Evolutionary conservation across 805 yeast genomes (phyloP), one percentile per base, ranked within the genome.

Genomic region (Brettanomyces anomalus): DNA sequence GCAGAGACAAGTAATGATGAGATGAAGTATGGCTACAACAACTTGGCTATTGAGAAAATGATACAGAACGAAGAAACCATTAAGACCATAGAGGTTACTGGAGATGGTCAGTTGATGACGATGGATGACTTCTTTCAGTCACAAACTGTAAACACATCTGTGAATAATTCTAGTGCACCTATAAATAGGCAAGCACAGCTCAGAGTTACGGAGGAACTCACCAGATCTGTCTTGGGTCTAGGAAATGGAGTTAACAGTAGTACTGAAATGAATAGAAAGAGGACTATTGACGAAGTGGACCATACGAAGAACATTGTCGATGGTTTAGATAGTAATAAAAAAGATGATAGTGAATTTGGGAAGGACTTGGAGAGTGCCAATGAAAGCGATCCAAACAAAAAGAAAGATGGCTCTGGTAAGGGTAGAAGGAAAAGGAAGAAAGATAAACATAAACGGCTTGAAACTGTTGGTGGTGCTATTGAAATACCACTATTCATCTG

Each of bases 401-500:
- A 45, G 33, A 13, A 33, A 34, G 21, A 28, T 45, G 20, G 43
- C 44, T 33, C 43, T 31, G 18, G 43, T 41, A 37, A 34, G 33
- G 21, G 39, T 39, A 37, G 31, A 21, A 39, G 38, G 33, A 35
- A 36, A 24, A 49, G 40, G 35, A 42, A 44, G 20, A 42, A 37
- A 37, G 34, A 21, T 2, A 44, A 38, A 19, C 47, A 48, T 21
- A 53, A 53, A 33, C 53, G 49, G n/a, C 45, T 60, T n/a, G 58
- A 59, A 35, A 61, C 65, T 1, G 68, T 64, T 33, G 70, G 70
- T 11, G 71, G 70, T 10, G 71, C 70, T 5, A 65, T 68, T 37
- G 75, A 70, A 45, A 62, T 70, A 10, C 75, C 75, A 1, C 53
- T 70, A 20, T 70, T 69, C 45, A 56, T 70, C 30, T 67, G 42